phyloP scores from a whole-genome alignment of 129 eudicot genomes.

The Mikania micrantha region DNA sequence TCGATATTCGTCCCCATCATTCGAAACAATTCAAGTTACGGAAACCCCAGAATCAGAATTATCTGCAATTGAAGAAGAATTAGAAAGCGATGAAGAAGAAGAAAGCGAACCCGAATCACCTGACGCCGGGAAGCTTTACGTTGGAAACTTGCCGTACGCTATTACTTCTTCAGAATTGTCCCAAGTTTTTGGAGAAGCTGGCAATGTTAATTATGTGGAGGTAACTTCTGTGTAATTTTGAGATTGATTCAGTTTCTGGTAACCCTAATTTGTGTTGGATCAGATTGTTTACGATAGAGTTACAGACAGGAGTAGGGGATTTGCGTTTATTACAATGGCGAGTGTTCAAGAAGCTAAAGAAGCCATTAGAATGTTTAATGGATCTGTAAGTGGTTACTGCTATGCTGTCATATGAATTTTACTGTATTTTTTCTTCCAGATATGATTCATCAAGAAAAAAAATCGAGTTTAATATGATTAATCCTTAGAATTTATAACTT shows the following conservation, averaged over 20 bases:
- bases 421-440: not conserved
- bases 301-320: constrained; percentile 94
- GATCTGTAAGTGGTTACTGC: constrained; percentile 63
- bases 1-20: constrained; percentile 24
- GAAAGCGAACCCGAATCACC: constrained; percentile 26
- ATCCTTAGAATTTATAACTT: not conserved
- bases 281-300: constrained; percentile 85
- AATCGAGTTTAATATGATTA: not conserved
- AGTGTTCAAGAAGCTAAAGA: constrained; percentile 64
- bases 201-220: constrained; percentile 61
- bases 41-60: constrained; percentile 21
- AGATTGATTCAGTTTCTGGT: not conserved
- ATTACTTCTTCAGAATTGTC: constrained; percentile 68
- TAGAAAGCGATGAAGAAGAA: constrained; percentile 16
- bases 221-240: constrained; percentile 23
- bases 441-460: not conserved
- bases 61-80: constrained; percentile 19
- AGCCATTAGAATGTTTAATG: constrained; percentile 85
- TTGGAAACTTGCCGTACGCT: constrained; percentile 86
- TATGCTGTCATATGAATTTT: not conserved
- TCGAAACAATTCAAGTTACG: constrained; percentile 22
- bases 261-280: constrained; percentile 13
- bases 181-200: constrained; percentile 72
- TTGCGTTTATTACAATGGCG: constrained; percentile 89
- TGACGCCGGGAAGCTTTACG: constrained; percentile 64